These are phyloP conservation scores for Sodiomyces alkalinus DNA, from an alignment of 2,329 filamentous ascomycete genomes.

Conservation along the genomic window DNA sequence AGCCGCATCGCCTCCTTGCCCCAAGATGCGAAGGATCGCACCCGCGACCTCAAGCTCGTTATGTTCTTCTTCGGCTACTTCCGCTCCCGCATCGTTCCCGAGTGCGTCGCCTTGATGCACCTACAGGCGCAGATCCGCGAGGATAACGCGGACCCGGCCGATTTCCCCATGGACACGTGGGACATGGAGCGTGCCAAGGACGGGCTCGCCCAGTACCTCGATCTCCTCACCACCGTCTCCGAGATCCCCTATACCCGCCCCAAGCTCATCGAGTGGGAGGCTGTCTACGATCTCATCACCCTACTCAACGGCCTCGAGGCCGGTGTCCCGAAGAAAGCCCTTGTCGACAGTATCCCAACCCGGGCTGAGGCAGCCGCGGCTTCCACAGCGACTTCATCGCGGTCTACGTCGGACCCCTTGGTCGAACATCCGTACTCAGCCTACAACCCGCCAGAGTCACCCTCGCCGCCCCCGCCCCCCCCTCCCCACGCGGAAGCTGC, in stretches of 20 bases:
- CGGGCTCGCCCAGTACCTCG: slow-evolving; percentile 83
- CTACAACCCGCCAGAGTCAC: slow-evolving; percentile 7
- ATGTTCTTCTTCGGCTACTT: slow-evolving; percentile 91
- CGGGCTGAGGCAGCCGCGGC: slow-evolving; percentile 9
- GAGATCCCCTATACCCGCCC: slow-evolving; percentile 73
- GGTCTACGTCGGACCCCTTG: too few relatives aligned
- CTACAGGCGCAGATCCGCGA: slow-evolving; percentile 81
- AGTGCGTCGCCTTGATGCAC: slow-evolving; percentile 88
- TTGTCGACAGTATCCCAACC: slow-evolving; percentile 28
- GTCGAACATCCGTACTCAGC: slow-evolving; percentile 51
- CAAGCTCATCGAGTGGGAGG: slow-evolving; percentile 82
- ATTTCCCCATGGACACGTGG: slow-evolving; percentile 91
- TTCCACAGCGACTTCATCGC: slow-evolving; percentile 7
- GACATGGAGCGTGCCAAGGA: slow-evolving; percentile 97
- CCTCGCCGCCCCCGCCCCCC: slow-evolving; percentile 21
- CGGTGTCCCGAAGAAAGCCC: slow-evolving; percentile 69
- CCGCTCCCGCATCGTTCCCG: slow-evolving; percentile 80
- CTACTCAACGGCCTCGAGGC: slow-evolving; percentile 77
- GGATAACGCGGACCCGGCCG: slow-evolving; percentile 58
- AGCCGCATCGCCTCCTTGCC: slow-evolving; percentile 25
- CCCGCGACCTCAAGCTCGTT: slow-evolving; percentile 46
- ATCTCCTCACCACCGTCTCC: slow-evolving; percentile 81
- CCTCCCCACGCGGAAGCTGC: slow-evolving; percentile 45
- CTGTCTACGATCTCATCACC: slow-evolving; percentile 75
- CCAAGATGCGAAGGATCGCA: slow-evolving; percentile 35